Conservation (phyloP, 495 filamentous ascomycete species). For the Trichoderma orchidacearum region DNA sequence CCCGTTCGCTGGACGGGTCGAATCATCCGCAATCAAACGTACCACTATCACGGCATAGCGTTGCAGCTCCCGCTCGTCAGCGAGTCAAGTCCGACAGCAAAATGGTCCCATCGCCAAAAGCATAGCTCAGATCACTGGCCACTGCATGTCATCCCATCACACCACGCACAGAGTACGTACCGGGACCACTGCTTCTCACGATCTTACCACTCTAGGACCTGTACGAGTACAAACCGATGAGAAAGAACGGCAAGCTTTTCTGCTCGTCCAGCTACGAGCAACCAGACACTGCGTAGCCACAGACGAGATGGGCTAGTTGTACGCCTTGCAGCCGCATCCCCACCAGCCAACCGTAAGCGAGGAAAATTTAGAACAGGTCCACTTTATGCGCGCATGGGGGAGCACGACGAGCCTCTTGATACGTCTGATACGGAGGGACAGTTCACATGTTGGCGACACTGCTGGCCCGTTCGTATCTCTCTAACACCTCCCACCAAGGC, state of each 20-base stretch:
- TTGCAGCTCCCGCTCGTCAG: background rate
- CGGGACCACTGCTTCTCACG: no score
- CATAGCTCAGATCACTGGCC: background rate
- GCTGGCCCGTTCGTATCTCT: background rate
- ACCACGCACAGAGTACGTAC: background rate
- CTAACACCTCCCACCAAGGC: background rate
- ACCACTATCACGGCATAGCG: background rate
- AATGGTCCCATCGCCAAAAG: background rate
- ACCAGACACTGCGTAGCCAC: no score
- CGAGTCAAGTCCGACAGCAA: background rate
- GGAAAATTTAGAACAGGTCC: background rate
- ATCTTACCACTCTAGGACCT: no score
- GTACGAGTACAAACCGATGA: background rate
- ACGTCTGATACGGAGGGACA: background rate
- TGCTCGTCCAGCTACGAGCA: background rate
- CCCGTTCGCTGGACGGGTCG: background rate
- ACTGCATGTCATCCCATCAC: background rate
- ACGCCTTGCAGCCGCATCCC: background rate
- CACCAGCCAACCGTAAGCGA: background rate
- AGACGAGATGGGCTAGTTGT: background rate
- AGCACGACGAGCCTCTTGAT: background rate
- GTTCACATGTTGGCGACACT: background rate
- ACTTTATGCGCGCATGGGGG: background rate
- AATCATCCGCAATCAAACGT: background rate
- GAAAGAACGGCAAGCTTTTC: background rate